phyloP scores from a whole-genome alignment of 176 grass and related monocot genomes.

The Sorghum bicolor region DNA sequence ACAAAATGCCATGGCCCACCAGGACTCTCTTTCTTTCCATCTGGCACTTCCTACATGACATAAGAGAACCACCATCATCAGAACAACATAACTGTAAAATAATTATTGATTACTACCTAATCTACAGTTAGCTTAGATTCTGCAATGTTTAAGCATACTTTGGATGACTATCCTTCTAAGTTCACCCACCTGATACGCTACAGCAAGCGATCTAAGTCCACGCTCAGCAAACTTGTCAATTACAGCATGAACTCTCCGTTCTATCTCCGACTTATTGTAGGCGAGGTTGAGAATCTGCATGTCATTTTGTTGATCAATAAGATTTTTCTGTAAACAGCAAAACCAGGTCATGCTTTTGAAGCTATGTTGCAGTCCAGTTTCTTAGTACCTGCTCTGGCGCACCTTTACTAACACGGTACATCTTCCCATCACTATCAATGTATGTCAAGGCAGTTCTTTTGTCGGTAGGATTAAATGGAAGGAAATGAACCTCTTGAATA shows the following conservation, averaged over 20 bases:
- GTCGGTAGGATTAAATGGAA: constrained; percentile 5
- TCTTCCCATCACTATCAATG: constrained; percentile 14
- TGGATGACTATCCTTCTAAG: neutral
- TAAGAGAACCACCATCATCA: neutral
- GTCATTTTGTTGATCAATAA: neutral
- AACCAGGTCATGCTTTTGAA: neutral
- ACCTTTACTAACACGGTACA: constrained; percentile 23
- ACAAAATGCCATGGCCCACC: constrained; percentile 4
- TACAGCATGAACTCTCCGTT: constrained; percentile 7
- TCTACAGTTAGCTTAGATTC: neutral
- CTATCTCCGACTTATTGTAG: neutral
- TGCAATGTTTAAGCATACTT: neutral
- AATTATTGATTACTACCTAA: neutral
- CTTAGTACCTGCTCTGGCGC: neutral
- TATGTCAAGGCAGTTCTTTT: constrained; percentile 16
- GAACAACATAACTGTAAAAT: neutral
- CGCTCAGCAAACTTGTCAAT: constrained; percentile 16
- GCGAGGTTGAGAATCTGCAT: constrained; percentile 4
- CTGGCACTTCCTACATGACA: constrained; percentile 1
- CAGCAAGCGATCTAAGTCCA: constrained; percentile 12
- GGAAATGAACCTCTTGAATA: constrained; percentile 21
- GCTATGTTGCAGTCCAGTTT: neutral
- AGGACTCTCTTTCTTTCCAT: constrained; percentile 12
- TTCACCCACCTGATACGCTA: constrained; percentile 19
- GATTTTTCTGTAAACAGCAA: neutral